phyloP scores from a whole-genome alignment of 148 eudicot species.

The Rhododendron kiyosumense region DNA sequence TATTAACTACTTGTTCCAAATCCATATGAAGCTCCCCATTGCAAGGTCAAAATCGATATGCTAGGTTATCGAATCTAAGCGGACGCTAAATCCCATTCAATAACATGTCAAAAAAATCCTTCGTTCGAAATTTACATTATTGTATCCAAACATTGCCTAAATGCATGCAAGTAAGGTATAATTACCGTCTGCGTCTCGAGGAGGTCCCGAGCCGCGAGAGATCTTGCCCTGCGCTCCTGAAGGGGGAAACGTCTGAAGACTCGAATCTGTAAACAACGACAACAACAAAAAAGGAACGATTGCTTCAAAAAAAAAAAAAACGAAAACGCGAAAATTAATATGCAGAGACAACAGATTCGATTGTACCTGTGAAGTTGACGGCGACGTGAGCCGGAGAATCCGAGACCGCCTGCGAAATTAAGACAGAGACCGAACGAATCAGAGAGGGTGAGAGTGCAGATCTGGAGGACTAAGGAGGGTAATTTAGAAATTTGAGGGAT shows the following conservation, averaged over 20 bases:
- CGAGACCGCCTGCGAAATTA: background rate
- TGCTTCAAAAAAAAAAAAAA: background rate
- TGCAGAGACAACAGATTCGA: no score
- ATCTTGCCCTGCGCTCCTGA: constrained; percentile 78
- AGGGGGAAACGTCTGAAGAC: constrained; percentile 86
- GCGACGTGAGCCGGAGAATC: background rate
- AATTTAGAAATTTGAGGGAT: background rate
- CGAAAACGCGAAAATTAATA: background rate
- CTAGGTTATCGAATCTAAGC: background rate
- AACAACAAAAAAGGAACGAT: constrained; percentile 5
- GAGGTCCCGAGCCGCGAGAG: constrained; percentile 58
- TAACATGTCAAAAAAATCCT: background rate
- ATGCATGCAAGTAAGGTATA: constrained; percentile 66
- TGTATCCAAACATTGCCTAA: background rate
- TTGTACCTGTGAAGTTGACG: constrained; percentile 40
- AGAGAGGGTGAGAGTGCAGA: background rate
- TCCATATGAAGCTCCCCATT: background rate
- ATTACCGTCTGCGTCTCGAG: constrained; percentile 89
- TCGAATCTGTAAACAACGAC: constrained; percentile 51
- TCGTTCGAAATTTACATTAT: background rate
- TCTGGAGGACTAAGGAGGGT: background rate
- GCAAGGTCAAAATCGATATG: background rate
- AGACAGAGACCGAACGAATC: background rate
- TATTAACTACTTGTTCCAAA: background rate
- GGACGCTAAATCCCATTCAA: background rate